Conservation (phyloP, 2,329 filamentous ascomycete species). For the Bipolaris sorokiniana region DNA sequence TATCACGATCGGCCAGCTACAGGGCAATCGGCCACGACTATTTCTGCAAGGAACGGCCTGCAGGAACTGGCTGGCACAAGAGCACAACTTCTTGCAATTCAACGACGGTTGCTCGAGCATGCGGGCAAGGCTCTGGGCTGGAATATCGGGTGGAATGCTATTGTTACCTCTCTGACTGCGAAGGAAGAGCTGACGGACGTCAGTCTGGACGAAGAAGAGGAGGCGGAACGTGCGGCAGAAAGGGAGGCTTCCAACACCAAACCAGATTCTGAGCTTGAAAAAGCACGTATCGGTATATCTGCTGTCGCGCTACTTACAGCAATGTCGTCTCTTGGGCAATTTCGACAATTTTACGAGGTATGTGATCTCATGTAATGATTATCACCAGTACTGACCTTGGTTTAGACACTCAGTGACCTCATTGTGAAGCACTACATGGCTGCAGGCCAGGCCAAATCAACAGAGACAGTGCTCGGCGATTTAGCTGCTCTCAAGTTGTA, state of each 20-base stretch:
- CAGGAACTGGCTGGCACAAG: slow-evolving; percentile 83
- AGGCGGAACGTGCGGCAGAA: slow-evolving; percentile 22
- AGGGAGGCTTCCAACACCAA: not conserved
- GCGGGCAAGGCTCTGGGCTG: slow-evolving; percentile 75
- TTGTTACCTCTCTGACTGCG: slow-evolving; percentile 34
- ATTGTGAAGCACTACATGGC: slow-evolving; percentile 82
- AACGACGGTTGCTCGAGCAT: slow-evolving; percentile 77
- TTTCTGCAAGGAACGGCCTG: slow-evolving; percentile 62
- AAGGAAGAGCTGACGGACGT: slow-evolving; percentile 47
- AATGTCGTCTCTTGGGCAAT: slow-evolving; percentile 46
- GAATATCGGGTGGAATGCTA: slow-evolving; percentile 73
- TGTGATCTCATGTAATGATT: not conserved
- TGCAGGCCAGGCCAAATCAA: slow-evolving; percentile 77
- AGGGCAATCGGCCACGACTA: slow-evolving; percentile 27
- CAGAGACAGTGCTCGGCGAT: slow-evolving; percentile 80
- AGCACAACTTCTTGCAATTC: slow-evolving; percentile 81
- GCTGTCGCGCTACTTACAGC: slow-evolving; percentile 41
- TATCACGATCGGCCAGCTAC: slow-evolving; percentile 40
- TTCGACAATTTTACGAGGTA: slow-evolving; percentile 52
- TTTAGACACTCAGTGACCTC: slow-evolving; percentile 81
- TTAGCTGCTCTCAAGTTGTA: slow-evolving; percentile 81
- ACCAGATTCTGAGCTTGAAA: slow-evolving; percentile 4
- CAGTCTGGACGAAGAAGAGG: slow-evolving; percentile 39
- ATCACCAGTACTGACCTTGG: slow-evolving; percentile 54
- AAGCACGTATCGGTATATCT: slow-evolving; percentile 38